Percentiles rank a stretch among this genome's conserved stretches.
Conservation (phyloP, 2,329 filamentous ascomycete genomes). For the Penicillium hesseltinei region DNA sequence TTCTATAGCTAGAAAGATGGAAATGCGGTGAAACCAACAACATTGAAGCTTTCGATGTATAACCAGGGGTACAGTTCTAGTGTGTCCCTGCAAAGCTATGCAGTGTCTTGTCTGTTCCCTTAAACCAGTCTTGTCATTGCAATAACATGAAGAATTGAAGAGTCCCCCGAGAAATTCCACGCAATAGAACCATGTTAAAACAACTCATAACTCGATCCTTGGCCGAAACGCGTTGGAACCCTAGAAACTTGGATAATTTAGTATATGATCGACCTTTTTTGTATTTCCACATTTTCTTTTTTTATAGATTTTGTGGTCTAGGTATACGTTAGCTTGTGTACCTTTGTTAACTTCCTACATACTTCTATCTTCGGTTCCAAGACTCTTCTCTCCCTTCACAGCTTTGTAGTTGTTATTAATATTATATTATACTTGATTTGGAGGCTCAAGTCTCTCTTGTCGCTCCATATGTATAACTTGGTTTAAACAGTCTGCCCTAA, state of each 20-base stretch:
- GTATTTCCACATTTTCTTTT: not conserved
- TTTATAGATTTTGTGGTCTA: not conserved
- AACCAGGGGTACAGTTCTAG: not conserved
- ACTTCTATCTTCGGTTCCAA: not conserved
- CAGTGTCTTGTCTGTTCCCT: not conserved
- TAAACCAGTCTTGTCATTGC: not conserved
- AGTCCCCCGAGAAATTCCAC: not conserved
- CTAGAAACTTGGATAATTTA: too few species aligned
- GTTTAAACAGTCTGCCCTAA: not conserved
- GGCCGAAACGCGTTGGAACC: too few species aligned
- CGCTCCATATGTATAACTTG: not conserved
- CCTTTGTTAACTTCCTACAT: not conserved
- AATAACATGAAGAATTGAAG: not conserved
- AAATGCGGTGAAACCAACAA: too few species aligned
- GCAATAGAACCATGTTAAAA: not conserved
- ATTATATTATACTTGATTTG: too few species aligned
- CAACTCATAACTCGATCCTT: not conserved
- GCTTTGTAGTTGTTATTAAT: not conserved
- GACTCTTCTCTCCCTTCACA: not conserved
- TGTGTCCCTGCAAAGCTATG: not conserved
- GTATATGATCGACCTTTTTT: not conserved
- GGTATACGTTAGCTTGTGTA: not conserved
- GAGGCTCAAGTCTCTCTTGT: not conserved
- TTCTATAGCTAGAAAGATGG: too few species aligned
- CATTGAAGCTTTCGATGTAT: not conserved